Base-by-base conservation (phyloP, 2,329 filamentous ascomycete species). In the Scedosporium dehoogii region DNA sequence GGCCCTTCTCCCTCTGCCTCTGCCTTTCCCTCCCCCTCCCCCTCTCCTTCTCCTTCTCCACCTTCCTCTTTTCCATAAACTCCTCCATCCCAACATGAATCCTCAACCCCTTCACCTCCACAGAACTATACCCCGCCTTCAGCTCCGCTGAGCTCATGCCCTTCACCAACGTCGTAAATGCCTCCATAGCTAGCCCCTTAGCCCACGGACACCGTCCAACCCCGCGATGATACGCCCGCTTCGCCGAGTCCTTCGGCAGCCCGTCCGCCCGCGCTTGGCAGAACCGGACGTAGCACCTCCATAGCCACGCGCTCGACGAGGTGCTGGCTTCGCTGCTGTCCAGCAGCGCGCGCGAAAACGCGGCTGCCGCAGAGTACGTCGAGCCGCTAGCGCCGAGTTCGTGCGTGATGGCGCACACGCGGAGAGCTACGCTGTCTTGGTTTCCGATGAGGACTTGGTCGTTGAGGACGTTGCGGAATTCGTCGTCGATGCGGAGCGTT, bases 401-500 rank as follows among this genome's bases (percentile, higher is more conserved):
- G 67, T 83, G 76, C n/a, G 74, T 72, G 58, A 85, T 77, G 23
- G 79, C 76, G 68, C 84, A 83, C 12, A 78, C 65, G 6, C 79
- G 77, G 65, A 72, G 78, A 65, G 72, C 72, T 12, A 80, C 65
- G 48, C 74, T 73, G 68, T 81, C 79, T 60, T 77, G 71, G 6
- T 63, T 59, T 16, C 69, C 67, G 5, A 70, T 66, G 2, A 82
- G 72, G 0, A 85, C 73, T 69, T 80, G 80, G 70, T 80, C 78
- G 21, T 80, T 74, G 10, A 92, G 76, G 7, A 90, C 74, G 5
- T 82, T 78, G n/a, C 89, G 85, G 21, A 96, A 84, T 18, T 90
- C 88, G 67, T 96, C 90, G 65, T 91, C 84, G 61, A 94, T 81
- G 25, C 87, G 83, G 53, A 91, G 84, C 6, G 87, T 84, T 1